Percentiles rank a stretch among this genome's conserved stretches.
phyloP scores from a whole-genome alignment of 2,329 filamentous ascomycete genomes.

The Fusarium citri region DNA sequence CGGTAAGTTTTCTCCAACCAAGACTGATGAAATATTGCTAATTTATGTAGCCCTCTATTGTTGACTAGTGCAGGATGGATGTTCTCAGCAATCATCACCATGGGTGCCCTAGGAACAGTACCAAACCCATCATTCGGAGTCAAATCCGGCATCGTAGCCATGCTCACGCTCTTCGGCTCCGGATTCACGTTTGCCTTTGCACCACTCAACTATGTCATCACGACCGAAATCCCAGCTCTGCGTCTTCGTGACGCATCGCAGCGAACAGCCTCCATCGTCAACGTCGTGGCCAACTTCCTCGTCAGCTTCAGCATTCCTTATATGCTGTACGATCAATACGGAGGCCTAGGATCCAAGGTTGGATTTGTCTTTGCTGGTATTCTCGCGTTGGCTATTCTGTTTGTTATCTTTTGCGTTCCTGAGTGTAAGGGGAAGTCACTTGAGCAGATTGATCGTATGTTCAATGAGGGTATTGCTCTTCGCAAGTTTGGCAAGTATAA shows the following conservation, averaged over 20 bases:
- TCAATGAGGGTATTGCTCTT: conserved; percentile 26
- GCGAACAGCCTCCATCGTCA: not conserved
- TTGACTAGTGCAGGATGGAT: not conserved
- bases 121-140: conserved; percentile 22
- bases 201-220: conserved; percentile 51
- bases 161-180: conserved; percentile 48
- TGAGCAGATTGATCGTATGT: conserved; percentile 38
- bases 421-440: conserved; percentile 40
- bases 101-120: conserved; percentile 52
- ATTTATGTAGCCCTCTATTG: not conserved
- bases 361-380: conserved; percentile 40
- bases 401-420: conserved; percentile 33
- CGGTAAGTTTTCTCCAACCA: conserved; percentile 5
- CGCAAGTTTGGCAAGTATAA: conserved; percentile 33
- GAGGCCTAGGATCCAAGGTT: conserved; percentile 26
- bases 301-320: conserved; percentile 41
- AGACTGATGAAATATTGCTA: not conserved
- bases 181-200: conserved; percentile 51
- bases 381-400: conserved; percentile 3
- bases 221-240: conserved; percentile 50
- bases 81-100: conserved; percentile 44
- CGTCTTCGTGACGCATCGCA: conserved; percentile 46
- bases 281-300: not conserved
- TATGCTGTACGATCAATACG: conserved; percentile 31
- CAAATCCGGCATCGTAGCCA: conserved; percentile 49